Evolutionary conservation across 1,139 yeast species (phyloP), one percentile per base, ranked within the genome.

Genomic region (Blastobotrys buckinghamii): DNA sequence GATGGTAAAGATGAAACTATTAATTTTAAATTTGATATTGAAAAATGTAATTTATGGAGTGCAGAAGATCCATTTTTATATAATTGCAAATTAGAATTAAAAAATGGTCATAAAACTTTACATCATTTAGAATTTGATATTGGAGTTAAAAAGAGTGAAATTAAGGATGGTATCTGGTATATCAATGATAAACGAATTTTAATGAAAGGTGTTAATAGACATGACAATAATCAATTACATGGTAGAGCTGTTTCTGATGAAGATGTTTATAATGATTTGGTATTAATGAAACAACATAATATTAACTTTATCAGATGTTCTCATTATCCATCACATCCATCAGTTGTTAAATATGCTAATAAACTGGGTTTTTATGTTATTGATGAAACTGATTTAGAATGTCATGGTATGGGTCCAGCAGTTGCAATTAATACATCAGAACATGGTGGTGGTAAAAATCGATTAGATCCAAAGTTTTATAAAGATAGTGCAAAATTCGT

Each of bases 301-400:
- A 61, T 68, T 48, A 68, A 69, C 53, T 68, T 72, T 1, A 58
- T 69, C 24, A 57, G 72, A 29, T 63, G 70, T 22, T 63, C 71
- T 2, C 72, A 69, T 52, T 68, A 69, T 42, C 72, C 72, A 7
- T 57, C 62, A 6, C 61, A 59, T 40, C 62, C 62, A 9, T 42
- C 51, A n/a, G 44, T 58, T 19, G 39, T 50, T 13, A 43, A 50
- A 39, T 55, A 59, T 54, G 62, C 62, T 12, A 66, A 67, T 48
- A 50, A 53, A 27, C 33, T 37, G 8, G 51, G 51, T 6, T 59
- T 68, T 30, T 68, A 68, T 59, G 69, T 68, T n/a, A 55, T 68
- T 30, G 70, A 67, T 47, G 72, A 68, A 53, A 67, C 72, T 1
- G 72, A 68, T 53, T 55, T 68, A 35, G 72, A 68, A 50, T 65